Evolutionary conservation across 2,329 filamentous ascomycete species (phyloP), one percentile per base, ranked within the genome.

Genomic region (Phoma sp.): DNA sequence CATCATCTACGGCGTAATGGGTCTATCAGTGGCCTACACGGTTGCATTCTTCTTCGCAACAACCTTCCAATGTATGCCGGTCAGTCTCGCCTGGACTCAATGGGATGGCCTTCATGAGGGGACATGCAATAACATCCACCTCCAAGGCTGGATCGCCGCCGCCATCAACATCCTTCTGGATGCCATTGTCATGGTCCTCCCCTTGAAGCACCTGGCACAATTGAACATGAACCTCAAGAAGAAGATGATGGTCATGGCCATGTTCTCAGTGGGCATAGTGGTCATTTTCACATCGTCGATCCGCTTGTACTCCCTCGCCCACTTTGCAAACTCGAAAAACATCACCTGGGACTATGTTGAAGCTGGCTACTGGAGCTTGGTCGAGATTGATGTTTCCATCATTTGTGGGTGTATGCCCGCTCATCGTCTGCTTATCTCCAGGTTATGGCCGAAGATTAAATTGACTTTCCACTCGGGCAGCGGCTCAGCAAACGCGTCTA

Each of bases 21-120:
- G 51, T 7, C n/a, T 73, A 11, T 64, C 49, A 11, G 58, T 62
- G 1, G 62, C 57, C 6, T 74, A 72, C 47, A 65, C 56, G 2
- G 37, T 79, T 4, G 70, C 78, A 10, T 83, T 82, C 58, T 78
- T 80, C 61, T 77, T 83, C 56, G 71, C 82, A 25, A 70, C 80
- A 33, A 70, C 78, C 5, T 76, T 83, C 42, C 80, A 84, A 65
- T 84, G 82, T 62, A 66, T 61, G 12, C 82, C 82, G 2, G 71
- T 83, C 10, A 69, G 69, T 4, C 75, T 74, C 47, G 82, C 82
- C 66, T 85, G 82, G 83, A 62, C 51, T 1, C 64, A 69, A 42
- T 71, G 65, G 72, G 67, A 66, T 40, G 55, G 59, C 25, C 58
- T 62, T 14, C 54, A 70, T 39, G 4, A 52, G 15, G 72, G 69